These are phyloP conservation scores for Termitomyces sp. DNA, from an alignment of 768 basidiomycete genomes.

Conservation along the genomic window DNA sequence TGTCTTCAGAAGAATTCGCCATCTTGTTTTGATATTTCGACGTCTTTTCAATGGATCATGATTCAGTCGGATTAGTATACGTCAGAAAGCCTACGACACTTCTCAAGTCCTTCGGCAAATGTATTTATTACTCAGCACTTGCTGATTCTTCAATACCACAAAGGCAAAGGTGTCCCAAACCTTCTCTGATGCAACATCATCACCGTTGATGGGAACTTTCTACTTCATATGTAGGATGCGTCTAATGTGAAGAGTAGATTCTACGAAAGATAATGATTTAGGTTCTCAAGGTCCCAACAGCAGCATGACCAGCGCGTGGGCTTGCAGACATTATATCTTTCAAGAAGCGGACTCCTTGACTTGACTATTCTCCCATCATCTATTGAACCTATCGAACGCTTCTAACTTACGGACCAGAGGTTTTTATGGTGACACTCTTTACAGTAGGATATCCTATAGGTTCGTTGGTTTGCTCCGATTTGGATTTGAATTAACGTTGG, in stretches of 20 bases:
- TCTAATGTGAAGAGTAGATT: neutral
- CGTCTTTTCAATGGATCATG: neutral
- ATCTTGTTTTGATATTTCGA: no score
- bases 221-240: neutral
- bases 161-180: neutral
- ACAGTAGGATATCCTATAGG: slow-evolving; percentile 41
- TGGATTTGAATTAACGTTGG: neutral
- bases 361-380: neutral
- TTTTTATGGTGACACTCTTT: slow-evolving; percentile 15
- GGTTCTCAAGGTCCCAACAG: neutral
- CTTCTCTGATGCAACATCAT: neutral
- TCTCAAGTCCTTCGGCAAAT: neutral
- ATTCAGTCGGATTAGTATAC: no score
- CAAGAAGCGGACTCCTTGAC: neutral
- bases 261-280: neutral
- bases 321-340: neutral
- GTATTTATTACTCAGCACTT: neutral
- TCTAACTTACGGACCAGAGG: neutral
- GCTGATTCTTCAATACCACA: neutral
- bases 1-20: neutral
- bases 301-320: neutral
- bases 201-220: neutral
- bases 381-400: neutral
- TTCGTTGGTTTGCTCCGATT: neutral
- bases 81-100: neutral